These are phyloP conservation scores for Colletotrichum lupini DNA, from an alignment of 2,329 filamentous ascomycete genomes.

Conservation along the genomic window DNA sequence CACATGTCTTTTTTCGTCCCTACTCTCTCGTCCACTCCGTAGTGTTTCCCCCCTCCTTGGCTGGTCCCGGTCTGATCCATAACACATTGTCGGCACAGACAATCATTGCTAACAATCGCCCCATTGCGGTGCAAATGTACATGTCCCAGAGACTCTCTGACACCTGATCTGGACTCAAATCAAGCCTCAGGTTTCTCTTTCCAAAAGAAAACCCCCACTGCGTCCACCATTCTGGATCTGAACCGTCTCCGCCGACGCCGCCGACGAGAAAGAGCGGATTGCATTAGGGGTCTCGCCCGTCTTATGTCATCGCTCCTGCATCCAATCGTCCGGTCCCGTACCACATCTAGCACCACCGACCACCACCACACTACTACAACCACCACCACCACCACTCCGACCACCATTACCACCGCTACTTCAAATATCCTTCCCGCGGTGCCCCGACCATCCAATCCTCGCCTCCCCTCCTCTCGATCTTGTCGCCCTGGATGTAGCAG, in stretches of 20 bases:
- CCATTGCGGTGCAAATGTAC: constrained; percentile 29
- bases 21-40: constrained; percentile 17
- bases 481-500: constrained; percentile 26
- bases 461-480: constrained; percentile 6
- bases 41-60: background rate
- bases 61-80: constrained; percentile 14
- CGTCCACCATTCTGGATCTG: constrained; percentile 3
- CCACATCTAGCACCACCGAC: constrained; percentile 17
- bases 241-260: constrained; percentile 27
- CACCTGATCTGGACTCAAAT: constrained; percentile 17
- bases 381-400: background rate
- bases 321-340: constrained; percentile 34
- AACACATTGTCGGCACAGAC: constrained; percentile 12
- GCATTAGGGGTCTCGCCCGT: constrained; percentile 28
- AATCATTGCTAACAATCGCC: constrained; percentile 7
- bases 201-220: background rate
- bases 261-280: constrained; percentile 21
- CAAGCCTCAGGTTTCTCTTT: constrained; percentile 9
- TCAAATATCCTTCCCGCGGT: constrained; percentile 24
- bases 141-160: constrained; percentile 18
- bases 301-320: constrained; percentile 36
- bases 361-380: background rate
- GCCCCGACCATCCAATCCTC: constrained; percentile 7
- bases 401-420: constrained; percentile 14
- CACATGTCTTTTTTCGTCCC: constrained; percentile 30